Base-by-base conservation (phyloP, 371 early-diverging fungal species). In the Parasitella parasitica region DNA sequence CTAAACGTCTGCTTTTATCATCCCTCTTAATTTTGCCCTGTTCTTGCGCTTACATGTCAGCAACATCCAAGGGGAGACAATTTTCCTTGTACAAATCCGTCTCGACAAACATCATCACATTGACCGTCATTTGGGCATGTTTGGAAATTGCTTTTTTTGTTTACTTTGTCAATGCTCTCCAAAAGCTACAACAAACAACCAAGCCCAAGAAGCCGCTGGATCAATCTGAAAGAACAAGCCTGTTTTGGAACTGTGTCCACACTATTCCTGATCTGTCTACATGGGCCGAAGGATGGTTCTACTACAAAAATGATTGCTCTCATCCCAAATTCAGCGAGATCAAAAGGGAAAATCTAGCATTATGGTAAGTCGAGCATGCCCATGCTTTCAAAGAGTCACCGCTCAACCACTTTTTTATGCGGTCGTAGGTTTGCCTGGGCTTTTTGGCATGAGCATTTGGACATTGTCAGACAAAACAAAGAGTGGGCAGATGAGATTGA, bases 381-480 rank as follows among this genome's bases (percentile, higher is more conserved):
- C 3, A 22, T 4, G 11, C 13, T 46, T 20, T 24, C 24, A n/a
- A n/a, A n/a, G n/a, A n/a, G n/a, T n/a, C n/a, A n/a, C n/a, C n/a
- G n/a, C n/a, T n/a, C n/a, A n/a, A n/a, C n/a, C n/a, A n/a, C n/a
- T n/a, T n/a, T n/a, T n/a, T n/a, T n/a, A n/a, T n/a, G n/a, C n/a
- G n/a, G n/a, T n/a, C n/a, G n/a, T n/a, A 81, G 86, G 84, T 57
- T 83, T 59, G 78, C 86, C 30, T 83, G 86, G 83, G 78, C 84
- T 20, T 81, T 81, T 61, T 85, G 82, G 83, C 72, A 76, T 43
- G 73, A 78, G 2, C 51, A 73, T 13, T 43, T 82, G 11, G 80
- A 82, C 9, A 37, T 61, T 5, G 77, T 84, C 15, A 62, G 53
- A 20, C 46, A 51, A 2, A 70, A 75, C 4, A n/a, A 70, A 3